phyloP scores from a whole-genome alignment of 352 stramenopile species.

The Pythium sukuiense region DNA sequence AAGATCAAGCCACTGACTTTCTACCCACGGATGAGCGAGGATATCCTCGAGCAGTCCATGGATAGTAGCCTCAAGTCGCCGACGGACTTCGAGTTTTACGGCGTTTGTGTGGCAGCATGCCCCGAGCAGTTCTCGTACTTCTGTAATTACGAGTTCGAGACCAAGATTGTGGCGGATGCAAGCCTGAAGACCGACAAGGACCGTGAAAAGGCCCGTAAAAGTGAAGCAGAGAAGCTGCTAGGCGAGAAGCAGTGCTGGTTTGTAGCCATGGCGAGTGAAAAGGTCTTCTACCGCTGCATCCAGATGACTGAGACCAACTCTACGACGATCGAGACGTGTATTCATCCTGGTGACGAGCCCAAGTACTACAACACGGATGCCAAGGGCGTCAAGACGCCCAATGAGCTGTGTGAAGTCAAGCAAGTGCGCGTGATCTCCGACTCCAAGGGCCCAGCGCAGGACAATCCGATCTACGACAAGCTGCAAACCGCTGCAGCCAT shows the following conservation, averaged over 20 bases:
- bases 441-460: conserved; percentile 51
- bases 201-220: conserved; percentile 47
- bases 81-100: conserved; percentile 68
- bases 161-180: conserved; percentile 41
- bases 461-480: conserved; percentile 78
- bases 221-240: conserved; percentile 40
- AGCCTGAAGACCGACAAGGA: conserved; percentile 46
- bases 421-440: conserved; percentile 55
- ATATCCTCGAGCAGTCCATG: conserved; percentile 61
- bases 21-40: conserved; percentile 80
- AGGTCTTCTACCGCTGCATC: conserved; percentile 83
- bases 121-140: conserved; percentile 49
- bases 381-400: conserved; percentile 47
- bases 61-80: conserved; percentile 43
- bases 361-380: conserved; percentile 65
- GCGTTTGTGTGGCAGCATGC: conserved; percentile 69
- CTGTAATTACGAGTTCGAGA: conserved; percentile 73
- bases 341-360: conserved; percentile 61
- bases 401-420: conserved; percentile 79
- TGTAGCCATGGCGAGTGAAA: conserved; percentile 57
- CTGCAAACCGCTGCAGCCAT: conserved; percentile 58
- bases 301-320: conserved; percentile 61
- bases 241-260: conserved; percentile 57
- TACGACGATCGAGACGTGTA: conserved; percentile 60
- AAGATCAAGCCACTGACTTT: conserved; percentile 50